Conservation (phyloP, 2,329 filamentous ascomycete species). For the Epichloe sp. region DNA sequence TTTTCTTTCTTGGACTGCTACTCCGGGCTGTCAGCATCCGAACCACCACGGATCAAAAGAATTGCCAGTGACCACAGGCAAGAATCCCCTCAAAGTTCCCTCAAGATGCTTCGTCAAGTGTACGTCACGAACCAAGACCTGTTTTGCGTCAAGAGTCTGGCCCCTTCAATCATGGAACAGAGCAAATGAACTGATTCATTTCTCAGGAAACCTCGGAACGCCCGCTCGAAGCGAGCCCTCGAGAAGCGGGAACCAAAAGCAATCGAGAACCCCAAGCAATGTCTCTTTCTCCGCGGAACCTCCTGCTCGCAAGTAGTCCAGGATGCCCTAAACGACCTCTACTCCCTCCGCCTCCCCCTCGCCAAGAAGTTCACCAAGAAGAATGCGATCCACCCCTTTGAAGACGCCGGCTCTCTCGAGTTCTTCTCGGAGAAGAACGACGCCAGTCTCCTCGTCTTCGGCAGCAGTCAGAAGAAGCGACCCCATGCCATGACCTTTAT, state of each 20-base stretch:
- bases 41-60: neutral
- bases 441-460: slow-evolving; percentile 72
- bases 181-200: neutral
- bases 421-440: slow-evolving; percentile 98
- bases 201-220: slow-evolving; percentile 49
- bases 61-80: neutral
- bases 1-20: slow-evolving; percentile 5
- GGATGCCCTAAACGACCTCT: slow-evolving; percentile 73
- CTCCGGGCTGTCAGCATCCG: neutral
- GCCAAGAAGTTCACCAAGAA: slow-evolving; percentile 94
- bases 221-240: slow-evolving; percentile 87
- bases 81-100: neutral
- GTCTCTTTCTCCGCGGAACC: slow-evolving; percentile 79
- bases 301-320: slow-evolving; percentile 72
- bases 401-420: slow-evolving; percentile 74
- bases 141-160: no score
- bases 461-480: slow-evolving; percentile 83
- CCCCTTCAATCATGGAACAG: no score
- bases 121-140: slow-evolving; percentile 14
- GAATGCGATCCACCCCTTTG: slow-evolving; percentile 89
- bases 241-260: slow-evolving; percentile 85
- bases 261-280: slow-evolving; percentile 79
- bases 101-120: slow-evolving; percentile 37
- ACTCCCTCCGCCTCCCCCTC: slow-evolving; percentile 71
- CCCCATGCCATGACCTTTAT: slow-evolving; percentile 77